Evolutionary conservation across 257 asterid species (phyloP).

Genomic region (Prunella vulgaris): DNA sequence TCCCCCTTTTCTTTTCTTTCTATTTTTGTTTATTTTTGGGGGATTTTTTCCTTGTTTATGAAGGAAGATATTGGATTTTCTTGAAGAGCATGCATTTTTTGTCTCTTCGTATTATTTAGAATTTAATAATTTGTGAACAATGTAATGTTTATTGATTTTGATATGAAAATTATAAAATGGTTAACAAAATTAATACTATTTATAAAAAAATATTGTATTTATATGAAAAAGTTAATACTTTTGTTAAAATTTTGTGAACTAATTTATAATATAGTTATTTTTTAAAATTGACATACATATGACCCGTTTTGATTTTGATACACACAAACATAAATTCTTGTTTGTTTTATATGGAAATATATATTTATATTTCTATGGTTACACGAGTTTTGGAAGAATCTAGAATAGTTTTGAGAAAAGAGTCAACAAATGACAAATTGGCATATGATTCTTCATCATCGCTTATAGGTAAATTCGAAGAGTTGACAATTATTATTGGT

Average conservation of each 20-base stretch:
- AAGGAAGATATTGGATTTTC: background rate
- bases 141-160: no score
- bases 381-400: background rate
- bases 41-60: background rate
- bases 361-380: background rate
- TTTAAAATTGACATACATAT: no score
- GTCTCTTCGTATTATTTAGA: background rate
- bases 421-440: background rate
- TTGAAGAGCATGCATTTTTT: background rate
- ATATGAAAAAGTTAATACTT: no score
- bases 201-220: no score
- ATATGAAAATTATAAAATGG: no score
- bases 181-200: no score
- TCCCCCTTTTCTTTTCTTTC: background rate
- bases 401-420: background rate
- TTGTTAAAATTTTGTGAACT: no score
- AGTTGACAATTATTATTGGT: background rate
- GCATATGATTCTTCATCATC: background rate
- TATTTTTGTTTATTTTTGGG: background rate
- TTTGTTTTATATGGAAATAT: no score
- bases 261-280: no score
- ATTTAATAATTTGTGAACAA: no score
- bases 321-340: no score
- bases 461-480: constrained; percentile 7
- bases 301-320: no score